Base-by-base conservation (phyloP, 2,329 filamentous ascomycete genomes). In the Penicillium sp. region DNA sequence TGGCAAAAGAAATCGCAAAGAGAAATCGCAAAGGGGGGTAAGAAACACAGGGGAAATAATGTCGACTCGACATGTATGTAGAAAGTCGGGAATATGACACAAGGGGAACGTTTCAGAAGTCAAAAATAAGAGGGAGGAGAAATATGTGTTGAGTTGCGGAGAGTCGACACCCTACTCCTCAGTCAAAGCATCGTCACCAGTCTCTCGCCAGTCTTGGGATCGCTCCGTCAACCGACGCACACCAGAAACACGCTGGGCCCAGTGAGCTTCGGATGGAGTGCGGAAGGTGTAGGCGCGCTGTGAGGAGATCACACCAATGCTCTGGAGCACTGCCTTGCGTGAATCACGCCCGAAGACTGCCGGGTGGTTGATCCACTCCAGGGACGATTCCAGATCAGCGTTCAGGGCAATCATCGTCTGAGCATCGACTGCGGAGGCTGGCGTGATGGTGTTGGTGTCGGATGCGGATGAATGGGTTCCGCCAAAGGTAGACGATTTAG, bases 311-410 rank as follows among this genome's bases (percentile, higher is more conserved):
- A 97, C 90, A 6, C 93, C 91, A 58, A 98, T 97, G 15, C 90
- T 88, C 69, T 98, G 93, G 22, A 98, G 77, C 2, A 98, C 90
- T 4, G 91, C 88, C 74, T 98, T 98, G 62, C 93, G 84, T 51
- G 87, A 93, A 67, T 98, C 93, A 33, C 93, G 83, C 8, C 87
- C 85, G 66, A 98, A 98, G 2, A 97, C 88, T 2, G 90, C 90
- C 1, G 93, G 93, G 64, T 98, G 93, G 65, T 86, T 89, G 69
- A 98, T 97, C 93, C 93, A 98, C 70, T 98, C 93, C 15, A 98
- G 75, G 44, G 87, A 88, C 31, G 87, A 81, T 66, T 95, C 88
- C 31, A 98, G 79, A 68, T 98, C 93, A 1, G 87, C 81, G 66
- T 98, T 93, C 17, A 98, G 81, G 2, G 93, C 90, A 22, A 82